A percentile compares a stretch with the other conserved stretches of the same genome.
phyloP scores from a whole-genome alignment of 108 stramenopile species.

The Fragilaria crotonensis region DNA sequence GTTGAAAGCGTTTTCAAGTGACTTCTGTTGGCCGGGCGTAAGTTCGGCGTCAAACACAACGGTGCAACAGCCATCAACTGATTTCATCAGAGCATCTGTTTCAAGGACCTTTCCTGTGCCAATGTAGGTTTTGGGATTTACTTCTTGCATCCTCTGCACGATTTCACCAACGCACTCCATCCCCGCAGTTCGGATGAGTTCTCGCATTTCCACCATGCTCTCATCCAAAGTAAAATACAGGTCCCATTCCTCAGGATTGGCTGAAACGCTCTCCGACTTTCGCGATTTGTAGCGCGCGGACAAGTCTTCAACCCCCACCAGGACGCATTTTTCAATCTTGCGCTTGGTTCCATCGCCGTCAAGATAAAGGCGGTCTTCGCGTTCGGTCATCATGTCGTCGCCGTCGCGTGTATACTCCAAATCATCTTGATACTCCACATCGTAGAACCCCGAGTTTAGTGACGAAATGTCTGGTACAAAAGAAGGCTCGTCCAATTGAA shows the following conservation, averaged over 20 bases:
- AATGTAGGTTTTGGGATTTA: conserved; percentile 90
- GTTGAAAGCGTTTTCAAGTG: conserved; percentile 76
- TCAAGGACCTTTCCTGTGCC: conserved; percentile 78
- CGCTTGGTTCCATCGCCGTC: conserved; percentile 36
- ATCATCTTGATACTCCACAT: conserved; percentile 9
- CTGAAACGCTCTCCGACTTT: background rate
- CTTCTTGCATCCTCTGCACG: conserved; percentile 81
- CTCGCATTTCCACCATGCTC: conserved; percentile 89
- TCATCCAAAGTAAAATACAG: conserved; percentile 80
- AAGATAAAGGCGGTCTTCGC: conserved; percentile 72
- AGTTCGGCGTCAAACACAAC: conserved; percentile 95
- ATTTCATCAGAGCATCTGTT: conserved; percentile 48
- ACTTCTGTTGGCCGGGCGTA: conserved; percentile 89
- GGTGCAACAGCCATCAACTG: conserved; percentile 43
- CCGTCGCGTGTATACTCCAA: conserved; percentile 39
- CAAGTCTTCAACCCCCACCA: conserved; percentile 77
- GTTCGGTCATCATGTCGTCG: conserved; percentile 63
- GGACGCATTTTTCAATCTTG: conserved; percentile 59
- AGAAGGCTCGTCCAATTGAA: background rate
- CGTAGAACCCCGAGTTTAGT: conserved; percentile 14
- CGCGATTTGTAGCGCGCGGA: conserved; percentile 28
- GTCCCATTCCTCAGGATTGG: conserved; percentile 15
- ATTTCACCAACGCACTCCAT: conserved; percentile 70
- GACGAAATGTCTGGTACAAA: background rate
- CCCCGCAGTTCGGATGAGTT: conserved; percentile 89